phyloP scores from a whole-genome alignment of 2,329 filamentous ascomycete genomes.

The Fusarium nematophilum region DNA sequence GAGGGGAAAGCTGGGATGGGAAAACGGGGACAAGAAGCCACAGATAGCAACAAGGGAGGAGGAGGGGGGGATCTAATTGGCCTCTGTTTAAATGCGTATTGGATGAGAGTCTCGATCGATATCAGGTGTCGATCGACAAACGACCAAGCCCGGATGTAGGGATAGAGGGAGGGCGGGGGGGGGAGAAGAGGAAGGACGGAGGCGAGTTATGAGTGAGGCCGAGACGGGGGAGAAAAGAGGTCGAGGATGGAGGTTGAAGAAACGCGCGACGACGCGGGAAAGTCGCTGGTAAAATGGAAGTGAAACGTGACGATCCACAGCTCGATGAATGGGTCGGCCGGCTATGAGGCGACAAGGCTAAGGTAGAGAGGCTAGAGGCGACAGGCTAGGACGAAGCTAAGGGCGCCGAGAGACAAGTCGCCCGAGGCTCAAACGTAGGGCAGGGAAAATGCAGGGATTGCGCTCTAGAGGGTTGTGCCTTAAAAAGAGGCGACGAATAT shows the following conservation, averaged over 20 bases:
- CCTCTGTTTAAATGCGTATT: slow-evolving; percentile 20
- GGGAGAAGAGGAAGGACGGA: background rate
- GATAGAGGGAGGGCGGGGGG: background rate
- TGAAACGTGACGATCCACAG: slow-evolving; percentile 45
- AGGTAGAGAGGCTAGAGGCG: slow-evolving; percentile 22
- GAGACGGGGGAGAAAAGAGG: slow-evolving; percentile 4
- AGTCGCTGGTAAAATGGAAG: slow-evolving; percentile 39
- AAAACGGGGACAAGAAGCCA: slow-evolving; percentile 31
- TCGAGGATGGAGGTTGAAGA: slow-evolving; percentile 20
- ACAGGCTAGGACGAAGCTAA: slow-evolving; percentile 29
- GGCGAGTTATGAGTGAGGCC: slow-evolving; percentile 15
- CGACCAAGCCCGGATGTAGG: background rate
- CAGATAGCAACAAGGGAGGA: slow-evolving; percentile 31
- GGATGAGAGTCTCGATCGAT: slow-evolving; percentile 17
- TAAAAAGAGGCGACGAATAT: slow-evolving; percentile 15
- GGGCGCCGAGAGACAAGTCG: slow-evolving; percentile 9
- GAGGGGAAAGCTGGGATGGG: slow-evolving; percentile 30
- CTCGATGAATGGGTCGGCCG: slow-evolving; percentile 27
- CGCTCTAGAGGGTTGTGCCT: slow-evolving; percentile 1
- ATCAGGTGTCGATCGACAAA: slow-evolving; percentile 3
- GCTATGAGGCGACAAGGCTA: slow-evolving; percentile 33
- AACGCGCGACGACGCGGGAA: slow-evolving; percentile 19
- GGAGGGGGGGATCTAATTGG: slow-evolving; percentile 29
- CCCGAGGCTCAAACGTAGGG: slow-evolving; percentile 23
- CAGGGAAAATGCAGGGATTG: slow-evolving; percentile 21